A percentile compares a stretch with the other conserved stretches of the same genome.
These are phyloP conservation scores for Balansia obtecta DNA, from an alignment of 2,329 filamentous ascomycete genomes.

Conservation along the genomic window DNA sequence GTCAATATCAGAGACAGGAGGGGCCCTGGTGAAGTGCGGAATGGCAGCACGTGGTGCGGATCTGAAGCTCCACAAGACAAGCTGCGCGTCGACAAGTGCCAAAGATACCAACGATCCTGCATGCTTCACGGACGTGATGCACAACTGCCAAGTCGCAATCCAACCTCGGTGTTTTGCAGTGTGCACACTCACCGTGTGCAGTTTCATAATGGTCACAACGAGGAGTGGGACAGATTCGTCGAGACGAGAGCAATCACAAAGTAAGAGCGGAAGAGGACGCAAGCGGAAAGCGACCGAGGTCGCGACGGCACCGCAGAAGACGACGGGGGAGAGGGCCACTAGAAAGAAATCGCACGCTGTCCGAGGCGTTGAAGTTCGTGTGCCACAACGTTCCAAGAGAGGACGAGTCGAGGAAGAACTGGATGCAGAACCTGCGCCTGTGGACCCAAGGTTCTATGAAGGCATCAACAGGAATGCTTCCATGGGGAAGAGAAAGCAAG, in stretches of 20 bases:
- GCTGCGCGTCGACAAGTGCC: neutral
- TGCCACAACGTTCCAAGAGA: no score
- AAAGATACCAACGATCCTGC: no score
- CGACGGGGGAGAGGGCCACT: no score
- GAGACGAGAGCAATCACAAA: neutral
- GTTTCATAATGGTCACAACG: slow-evolving; percentile 1
- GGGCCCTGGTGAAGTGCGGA: no score
- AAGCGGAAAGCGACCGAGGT: neutral
- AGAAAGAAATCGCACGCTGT: neutral
- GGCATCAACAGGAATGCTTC: neutral
- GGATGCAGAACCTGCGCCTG: neutral
- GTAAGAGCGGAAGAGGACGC: neutral
- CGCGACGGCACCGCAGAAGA: neutral
- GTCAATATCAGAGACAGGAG: no score
- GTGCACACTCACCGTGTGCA: neutral
- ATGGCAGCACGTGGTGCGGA: neutral
- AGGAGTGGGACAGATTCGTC: neutral
- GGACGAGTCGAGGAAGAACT: neutral
- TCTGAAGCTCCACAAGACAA: neutral
- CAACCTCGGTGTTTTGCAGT: no score
- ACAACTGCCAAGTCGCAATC: no score
- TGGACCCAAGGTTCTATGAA: neutral
- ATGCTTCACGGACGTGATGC: no score
- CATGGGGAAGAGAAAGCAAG: neutral
- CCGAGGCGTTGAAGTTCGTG: neutral